Evolutionary conservation across 371 early-diverging fungal species (phyloP).

Genomic region (Syncephalis fuscata): DNA sequence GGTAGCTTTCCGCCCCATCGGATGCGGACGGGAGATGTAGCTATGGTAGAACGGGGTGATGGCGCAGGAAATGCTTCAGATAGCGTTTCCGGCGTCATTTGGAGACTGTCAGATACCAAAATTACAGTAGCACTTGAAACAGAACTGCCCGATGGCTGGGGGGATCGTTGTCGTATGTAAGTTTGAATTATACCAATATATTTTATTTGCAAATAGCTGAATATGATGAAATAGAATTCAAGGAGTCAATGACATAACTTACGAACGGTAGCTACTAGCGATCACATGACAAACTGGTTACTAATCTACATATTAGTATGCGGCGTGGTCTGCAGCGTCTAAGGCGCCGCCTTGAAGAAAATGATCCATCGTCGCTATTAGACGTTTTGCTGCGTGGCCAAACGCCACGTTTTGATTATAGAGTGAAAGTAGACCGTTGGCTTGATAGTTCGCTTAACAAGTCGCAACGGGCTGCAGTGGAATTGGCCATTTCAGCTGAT

Average conservation of each 20-base stretch:
- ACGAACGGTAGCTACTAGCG: conserved; percentile 27
- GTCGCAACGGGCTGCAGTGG: conserved; percentile 60
- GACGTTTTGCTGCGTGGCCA: conserved; percentile 21
- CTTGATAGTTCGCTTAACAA: conserved; percentile 52
- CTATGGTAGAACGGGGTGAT: conserved; percentile 38
- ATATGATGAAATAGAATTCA: conserved; percentile 13
- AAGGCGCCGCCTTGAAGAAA: conserved; percentile 7
- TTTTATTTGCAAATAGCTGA: neutral
- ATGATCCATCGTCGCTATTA: conserved; percentile 11
- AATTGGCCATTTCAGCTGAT: conserved; percentile 36
- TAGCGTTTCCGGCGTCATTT: conserved; percentile 29
- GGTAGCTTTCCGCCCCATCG: conserved; percentile 37
- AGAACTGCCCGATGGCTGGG: conserved; percentile 39
- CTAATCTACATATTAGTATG: conserved; percentile 4
- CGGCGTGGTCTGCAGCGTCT: conserved; percentile 8
- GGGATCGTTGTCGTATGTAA: conserved; percentile 50
- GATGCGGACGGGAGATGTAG: conserved; percentile 59
- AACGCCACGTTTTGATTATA: conserved; percentile 17
- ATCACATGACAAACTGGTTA: neutral
- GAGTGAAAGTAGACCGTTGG: conserved; percentile 11
- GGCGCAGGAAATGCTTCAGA: neutral
- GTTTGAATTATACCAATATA: neutral
- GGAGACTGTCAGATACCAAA: conserved; percentile 31
- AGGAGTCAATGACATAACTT: conserved; percentile 63
- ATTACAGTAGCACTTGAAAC: conserved; percentile 50